Base-by-base conservation (phyloP, 2,329 filamentous ascomycete species). In the Epichloe typhina region DNA sequence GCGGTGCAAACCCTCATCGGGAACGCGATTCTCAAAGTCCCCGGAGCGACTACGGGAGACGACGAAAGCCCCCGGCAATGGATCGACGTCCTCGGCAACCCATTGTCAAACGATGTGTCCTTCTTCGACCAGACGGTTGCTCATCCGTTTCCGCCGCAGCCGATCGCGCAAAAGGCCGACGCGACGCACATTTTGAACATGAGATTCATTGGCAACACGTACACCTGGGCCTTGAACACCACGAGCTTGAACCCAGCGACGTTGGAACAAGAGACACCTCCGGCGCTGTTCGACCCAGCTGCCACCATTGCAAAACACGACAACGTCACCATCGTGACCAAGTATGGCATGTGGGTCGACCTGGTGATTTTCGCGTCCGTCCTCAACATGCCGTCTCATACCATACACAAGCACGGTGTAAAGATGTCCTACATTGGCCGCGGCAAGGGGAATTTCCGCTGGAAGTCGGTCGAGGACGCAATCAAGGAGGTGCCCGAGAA, bases 401-500 rank as follows among this genome's bases (percentile, higher is more conserved):
- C 78, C 0, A 76, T 84, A 47, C 80, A 84, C 69, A 82, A 82
- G 66, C 80, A 84, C 63, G 73, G 74, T 45, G 78, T 74, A 57
- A 80, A 79, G 59, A 78, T 76, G 65, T 82, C 71, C 57, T 64
- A 73, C 19, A 70, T 84, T 36, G 80, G 80, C 1, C 64, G 0
- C 6, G 80, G 78, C 2, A 57, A 56, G 0, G 76, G 77, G 17
- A 19, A 19, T 19, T 84, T 77, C 59, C 70, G 66, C 12, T 83
- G 74, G 69, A 61, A 59, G 2, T 72, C 69, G 1, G 74, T 82
- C 0, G 73, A 69, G 0, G 75, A 80, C 50, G 80, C 80, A 0
- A 64, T 69, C 2, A 57, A 62, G 11, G 67, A 68, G 13, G 62
- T 66, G 0, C 77, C 77, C 0, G 63, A 68, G 19, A 66, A 60